Evolutionary conservation across 345 rosid species (phyloP), one percentile per base, ranked within the genome.

Genomic region (Arabidopsis thaliana): DNA sequence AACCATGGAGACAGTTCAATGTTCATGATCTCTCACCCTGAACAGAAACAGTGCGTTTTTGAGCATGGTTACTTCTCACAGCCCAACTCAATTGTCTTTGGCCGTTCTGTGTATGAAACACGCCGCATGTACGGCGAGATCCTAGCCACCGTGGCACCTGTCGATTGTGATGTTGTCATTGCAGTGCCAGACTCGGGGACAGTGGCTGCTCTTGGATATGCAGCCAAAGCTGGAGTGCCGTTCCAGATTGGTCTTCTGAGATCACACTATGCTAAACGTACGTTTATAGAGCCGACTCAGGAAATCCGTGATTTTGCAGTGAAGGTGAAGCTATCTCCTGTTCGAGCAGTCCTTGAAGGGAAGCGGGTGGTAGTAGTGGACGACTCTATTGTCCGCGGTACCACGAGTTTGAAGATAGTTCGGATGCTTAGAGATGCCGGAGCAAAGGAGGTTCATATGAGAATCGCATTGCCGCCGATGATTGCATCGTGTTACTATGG

Each of bases 111-210:
- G 33, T 89, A 92, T 2, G 85, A 87, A 71, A 89, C 96, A 0
- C 76, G 97, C 58, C 79, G 20, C 44, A 41, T 50, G 40, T 89
- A 84, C 37, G 96, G 97, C 5, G 91, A 88, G 79, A 87, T 92
- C 50, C 83, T 92, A 40, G 97, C 97, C n/a, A 77, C 88, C 0
- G 92, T 83, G 80, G 84, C 82, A 34, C 92, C 92, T 2, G 93
- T 77, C 1, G 92, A 88, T 8, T 92, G 93, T 49, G 96, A 92
- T 78, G 89, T 92, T 11, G 96, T 92, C 78, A 92, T 92, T 30
- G 90, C 96, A 0, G 96, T 92, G 36, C 92, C 97, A 0, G 96
- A 92, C 81, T 89, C 97, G 1, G 97, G 97, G 0, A 91, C 90
- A 7, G 93, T 89, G 57, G 92, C 97, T 28, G 96, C 97, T 11